These are phyloP conservation scores for Vaccinium myrtillus DNA, from an alignment of 148 eudicot genomes.

Conservation along the genomic window DNA sequence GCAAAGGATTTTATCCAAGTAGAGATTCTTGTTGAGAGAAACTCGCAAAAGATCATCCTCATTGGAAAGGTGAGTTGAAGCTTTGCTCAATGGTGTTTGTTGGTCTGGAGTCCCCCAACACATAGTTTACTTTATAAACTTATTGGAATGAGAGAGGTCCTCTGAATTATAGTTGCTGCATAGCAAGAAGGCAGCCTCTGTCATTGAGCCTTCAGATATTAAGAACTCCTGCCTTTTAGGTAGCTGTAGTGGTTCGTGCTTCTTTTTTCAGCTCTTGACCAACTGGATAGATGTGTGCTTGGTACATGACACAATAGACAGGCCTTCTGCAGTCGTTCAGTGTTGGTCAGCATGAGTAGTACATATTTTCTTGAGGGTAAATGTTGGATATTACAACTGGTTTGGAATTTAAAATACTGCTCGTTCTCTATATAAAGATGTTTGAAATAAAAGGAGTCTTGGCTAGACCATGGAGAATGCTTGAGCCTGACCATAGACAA, in stretches of 20 bases:
- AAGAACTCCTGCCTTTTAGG: not conserved
- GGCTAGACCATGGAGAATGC: not conserved
- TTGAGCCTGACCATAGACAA: too few relatives aligned
- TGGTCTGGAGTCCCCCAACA: not conserved
- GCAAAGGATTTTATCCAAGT: constrained; percentile 98
- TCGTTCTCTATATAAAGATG: not conserved
- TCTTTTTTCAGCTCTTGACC: not conserved
- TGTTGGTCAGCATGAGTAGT: not conserved
- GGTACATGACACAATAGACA: not conserved
- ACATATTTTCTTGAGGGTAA: not conserved
- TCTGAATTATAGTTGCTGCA: not conserved
- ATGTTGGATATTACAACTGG: not conserved
- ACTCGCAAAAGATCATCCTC: constrained; percentile 90
- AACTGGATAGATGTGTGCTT: not conserved
- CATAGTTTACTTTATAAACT: not conserved
- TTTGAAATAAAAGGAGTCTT: not conserved
- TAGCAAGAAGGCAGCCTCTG: not conserved
- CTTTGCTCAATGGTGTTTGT: not conserved
- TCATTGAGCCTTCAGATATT: not conserved
- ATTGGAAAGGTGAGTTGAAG: constrained; percentile 75
- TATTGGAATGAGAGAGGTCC: not conserved
- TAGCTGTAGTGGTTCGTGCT: not conserved
- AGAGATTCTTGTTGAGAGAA: constrained; percentile 86
- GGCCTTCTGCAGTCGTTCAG: not conserved
- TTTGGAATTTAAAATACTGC: not conserved